Evolutionary conservation across 352 stramenopile species (phyloP), one percentile per base, ranked within the genome.

Genomic region (Blastocystis sp.): DNA sequence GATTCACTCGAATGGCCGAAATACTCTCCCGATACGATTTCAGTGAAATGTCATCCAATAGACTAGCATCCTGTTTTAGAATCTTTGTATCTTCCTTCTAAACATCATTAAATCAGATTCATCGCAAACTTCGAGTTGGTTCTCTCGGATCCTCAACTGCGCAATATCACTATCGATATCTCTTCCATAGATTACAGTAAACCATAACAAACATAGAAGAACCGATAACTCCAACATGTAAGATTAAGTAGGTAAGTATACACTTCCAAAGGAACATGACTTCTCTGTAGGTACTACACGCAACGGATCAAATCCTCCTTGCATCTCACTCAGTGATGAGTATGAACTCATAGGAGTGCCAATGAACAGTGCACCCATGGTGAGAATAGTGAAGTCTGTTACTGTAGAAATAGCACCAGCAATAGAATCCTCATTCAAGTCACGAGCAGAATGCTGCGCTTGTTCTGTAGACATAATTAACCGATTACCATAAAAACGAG

Each of bases 11-110:
- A 24, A 84, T 84, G 24, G 2, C 33, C 7, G 73, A 84, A 37
- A 44, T 3, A 17, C 6, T 84, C 15, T 62, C 33, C 51, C 68
- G 30, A n/a, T 66, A 56, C 2, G 51, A 84, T 27, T 68, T 64
- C 15, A 84, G 11, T 19, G 73, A 68, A 54, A 84, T 44, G 51
- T 84, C 73, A n/a, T 84, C 73, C 5, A 42, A 54, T 42, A n/a
- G 42, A n/a, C n/a, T 40, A 30, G n/a, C 22, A n/a, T 66, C 54
- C 24, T 66, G 51, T n/a, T 66, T 57, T 7, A 84, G 57, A 13
- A 60, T 60, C 1, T 64, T 35, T 37, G 48, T 30, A 17, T 84
- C 73, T 27, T 54, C 51, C 33, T 48, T 68, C 73, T 84, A 84
- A 9, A 11, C 48, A 44, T 37, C 17, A 66, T 17, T 54, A 33